Evolutionary conservation across 2,329 filamentous ascomycete species (phyloP).

Genomic region (Ascochyta koolunga): DNA sequence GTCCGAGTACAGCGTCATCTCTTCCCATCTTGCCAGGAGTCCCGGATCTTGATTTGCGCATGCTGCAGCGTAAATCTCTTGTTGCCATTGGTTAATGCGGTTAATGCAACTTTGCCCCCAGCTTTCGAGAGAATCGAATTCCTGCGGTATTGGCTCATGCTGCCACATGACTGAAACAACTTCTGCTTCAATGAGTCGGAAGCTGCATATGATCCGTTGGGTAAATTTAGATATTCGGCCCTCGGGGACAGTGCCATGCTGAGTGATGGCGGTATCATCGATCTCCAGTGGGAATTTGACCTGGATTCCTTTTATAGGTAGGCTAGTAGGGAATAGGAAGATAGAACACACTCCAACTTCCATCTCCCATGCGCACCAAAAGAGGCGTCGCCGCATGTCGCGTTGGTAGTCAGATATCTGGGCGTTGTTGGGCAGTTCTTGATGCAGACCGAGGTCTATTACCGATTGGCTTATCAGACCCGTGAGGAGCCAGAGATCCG

Average conservation of each 20-base stretch:
- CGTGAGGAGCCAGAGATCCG: conserved; percentile 46
- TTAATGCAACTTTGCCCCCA: conserved; percentile 39
- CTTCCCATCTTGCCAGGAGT: conserved; percentile 39
- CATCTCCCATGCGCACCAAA: conserved; percentile 49
- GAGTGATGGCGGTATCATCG: conserved; percentile 43
- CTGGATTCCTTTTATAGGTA: conserved; percentile 39
- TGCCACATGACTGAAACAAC: conserved; percentile 43
- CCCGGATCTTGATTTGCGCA: conserved; percentile 35
- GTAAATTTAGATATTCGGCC: conserved; percentile 45
- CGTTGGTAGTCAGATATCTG: conserved; percentile 37
- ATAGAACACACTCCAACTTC: conserved; percentile 45
- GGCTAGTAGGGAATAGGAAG: conserved; percentile 38
- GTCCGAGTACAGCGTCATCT: conserved; percentile 44
- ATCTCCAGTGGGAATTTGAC: conserved; percentile 43
- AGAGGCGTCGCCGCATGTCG: conserved; percentile 47
- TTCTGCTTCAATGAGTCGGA: conserved; percentile 44
- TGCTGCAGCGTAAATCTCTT: conserved; percentile 37
- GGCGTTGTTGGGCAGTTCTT: conserved; percentile 41
- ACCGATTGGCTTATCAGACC: conserved; percentile 46
- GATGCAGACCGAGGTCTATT: conserved; percentile 45
- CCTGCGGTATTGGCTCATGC: conserved; percentile 35
- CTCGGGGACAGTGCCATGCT: conserved; percentile 30
- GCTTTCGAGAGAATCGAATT: conserved; percentile 32
- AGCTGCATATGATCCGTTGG: conserved; percentile 42
- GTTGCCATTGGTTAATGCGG: conserved; percentile 39